Evolutionary conservation across 371 early-diverging fungal species (phyloP).

Genomic region (Mortierella sp.): DNA sequence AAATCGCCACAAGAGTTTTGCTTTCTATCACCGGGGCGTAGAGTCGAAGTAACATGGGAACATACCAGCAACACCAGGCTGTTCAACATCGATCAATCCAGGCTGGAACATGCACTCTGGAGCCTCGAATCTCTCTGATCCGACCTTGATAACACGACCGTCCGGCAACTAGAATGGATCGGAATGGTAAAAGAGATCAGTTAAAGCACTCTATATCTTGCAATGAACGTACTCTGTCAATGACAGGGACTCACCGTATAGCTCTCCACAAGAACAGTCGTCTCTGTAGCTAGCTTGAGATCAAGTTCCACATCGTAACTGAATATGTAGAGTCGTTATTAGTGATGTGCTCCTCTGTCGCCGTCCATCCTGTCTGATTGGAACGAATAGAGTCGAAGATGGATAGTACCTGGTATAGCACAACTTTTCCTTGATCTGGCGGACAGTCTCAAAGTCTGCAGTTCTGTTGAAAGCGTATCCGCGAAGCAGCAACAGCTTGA

Average conservation of each 20-base stretch:
- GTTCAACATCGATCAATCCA: slow-evolving; percentile 93
- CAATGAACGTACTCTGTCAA: too few relatives aligned
- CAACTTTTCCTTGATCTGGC: slow-evolving; percentile 96
- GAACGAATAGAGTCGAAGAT: not conserved
- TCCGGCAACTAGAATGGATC: slow-evolving; percentile 82
- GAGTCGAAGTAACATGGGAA: not conserved
- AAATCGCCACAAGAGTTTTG: not conserved
- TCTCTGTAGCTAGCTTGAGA: slow-evolving; percentile 94
- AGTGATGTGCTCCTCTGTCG: not conserved
- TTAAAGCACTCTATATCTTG: too few relatives aligned
- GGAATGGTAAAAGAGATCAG: too few relatives aligned
- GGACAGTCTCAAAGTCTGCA: slow-evolving; percentile 97
- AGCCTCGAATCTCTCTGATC: slow-evolving; percentile 97
- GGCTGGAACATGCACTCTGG: slow-evolving; percentile 99
- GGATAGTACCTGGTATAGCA: slow-evolving; percentile 90
- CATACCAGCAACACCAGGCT: slow-evolving; percentile 91
- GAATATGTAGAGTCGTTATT: not conserved
- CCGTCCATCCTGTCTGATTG: not conserved
- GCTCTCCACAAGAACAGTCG: slow-evolving; percentile 93
- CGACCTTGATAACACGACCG: slow-evolving; percentile 97
- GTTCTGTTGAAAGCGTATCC: slow-evolving; percentile 98
- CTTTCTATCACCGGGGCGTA: too few relatives aligned
- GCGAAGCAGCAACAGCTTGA: slow-evolving; percentile 90
- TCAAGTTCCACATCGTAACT: slow-evolving; percentile 95
- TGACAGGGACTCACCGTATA: slow-evolving; percentile 77